These are phyloP conservation scores for Lagenaria siceraria DNA, from an alignment of 306 rosid species.

Conservation along the genomic window DNA sequence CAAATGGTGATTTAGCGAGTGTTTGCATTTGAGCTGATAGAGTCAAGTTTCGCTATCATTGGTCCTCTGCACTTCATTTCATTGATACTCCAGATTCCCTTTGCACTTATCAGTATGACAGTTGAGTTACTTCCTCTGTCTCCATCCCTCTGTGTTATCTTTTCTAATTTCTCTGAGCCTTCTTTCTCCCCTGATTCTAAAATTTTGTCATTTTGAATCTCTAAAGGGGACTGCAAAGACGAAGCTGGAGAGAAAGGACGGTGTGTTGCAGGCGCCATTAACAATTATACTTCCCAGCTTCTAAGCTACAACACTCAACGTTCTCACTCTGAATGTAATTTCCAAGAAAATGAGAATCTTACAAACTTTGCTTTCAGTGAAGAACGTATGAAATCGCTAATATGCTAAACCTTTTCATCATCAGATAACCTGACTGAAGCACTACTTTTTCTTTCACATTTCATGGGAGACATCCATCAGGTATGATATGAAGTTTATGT, in stretches of 20 bases:
- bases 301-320: slow-evolving; percentile 14
- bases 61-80: slow-evolving; percentile 78
- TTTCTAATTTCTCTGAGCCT: background rate
- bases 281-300: slow-evolving; percentile 72
- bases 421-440: slow-evolving; percentile 81
- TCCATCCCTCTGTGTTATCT: background rate
- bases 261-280: slow-evolving; percentile 60
- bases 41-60: slow-evolving; percentile 31
- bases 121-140: slow-evolving; percentile 17
- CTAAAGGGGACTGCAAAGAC: slow-evolving; percentile 76
- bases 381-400: background rate
- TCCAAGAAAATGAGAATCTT: background rate
- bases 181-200: background rate
- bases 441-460: slow-evolving; percentile 66
- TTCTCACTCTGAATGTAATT: slow-evolving; percentile 28
- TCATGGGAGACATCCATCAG: slow-evolving; percentile 87
- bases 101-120: slow-evolving; percentile 37
- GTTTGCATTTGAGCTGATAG: slow-evolving; percentile 71
- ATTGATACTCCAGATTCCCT: slow-evolving; percentile 55
- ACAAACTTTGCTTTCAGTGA: background rate
- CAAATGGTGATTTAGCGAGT: slow-evolving; percentile 38
- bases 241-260: slow-evolving; percentile 34
- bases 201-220: background rate
- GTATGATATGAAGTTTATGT: slow-evolving; percentile 9
- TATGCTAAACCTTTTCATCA: slow-evolving; percentile 8